Evolutionary conservation across 371 early-diverging fungal genomes (phyloP), one percentile per base, ranked within the genome.

Genomic region (Mortierella sp.): DNA sequence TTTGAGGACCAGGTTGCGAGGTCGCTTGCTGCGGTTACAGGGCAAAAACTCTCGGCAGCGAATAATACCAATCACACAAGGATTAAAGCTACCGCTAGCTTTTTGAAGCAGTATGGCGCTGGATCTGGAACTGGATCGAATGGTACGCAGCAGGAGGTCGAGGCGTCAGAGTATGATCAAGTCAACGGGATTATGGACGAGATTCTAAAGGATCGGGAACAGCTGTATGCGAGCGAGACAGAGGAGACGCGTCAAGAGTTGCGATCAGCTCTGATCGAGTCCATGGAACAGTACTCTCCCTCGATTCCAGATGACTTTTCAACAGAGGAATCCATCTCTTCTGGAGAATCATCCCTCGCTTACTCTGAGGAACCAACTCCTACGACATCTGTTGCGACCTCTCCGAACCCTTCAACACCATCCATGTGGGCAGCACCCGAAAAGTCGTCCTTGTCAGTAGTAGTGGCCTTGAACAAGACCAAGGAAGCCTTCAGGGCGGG

Each of bases 1-100:
- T 89, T 87, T 54, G 81, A 88, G 38, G 89, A 89, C 83, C 90
- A 87, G 44, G 75, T 84, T 13, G 48, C 81, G 1, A 76, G 77
- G 44, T 82, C 88, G 4, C 80, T 74, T 58, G 78, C 50, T 7
- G 74, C 74, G 34, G 78, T 31, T n/a, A 84, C 75, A 42, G 82
- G 80, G 10, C 80, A 82, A 52, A 81, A 73, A n/a, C 48, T 72
- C 2, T 74, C 76, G 0, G 72, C 52, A 9, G 68, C 78, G 0
- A 71, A 84, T 16, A 84, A 74, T 48, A 76, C 80, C 38, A 81
- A 78, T 48, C 79, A 78, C 58, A 60, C 81, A 3, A 63, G 84
- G 84, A 87, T 88, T 54, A 79, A 81, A 44, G 80, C 82, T 0
- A 84, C 87, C 14, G 87, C 87, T 3, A 58, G 50, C 6, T 88